Evolutionary conservation across 2,329 filamentous ascomycete genomes (phyloP), one percentile per base, ranked within the genome.

Genomic region (Paecilomyces dactylethromorphus): DNA sequence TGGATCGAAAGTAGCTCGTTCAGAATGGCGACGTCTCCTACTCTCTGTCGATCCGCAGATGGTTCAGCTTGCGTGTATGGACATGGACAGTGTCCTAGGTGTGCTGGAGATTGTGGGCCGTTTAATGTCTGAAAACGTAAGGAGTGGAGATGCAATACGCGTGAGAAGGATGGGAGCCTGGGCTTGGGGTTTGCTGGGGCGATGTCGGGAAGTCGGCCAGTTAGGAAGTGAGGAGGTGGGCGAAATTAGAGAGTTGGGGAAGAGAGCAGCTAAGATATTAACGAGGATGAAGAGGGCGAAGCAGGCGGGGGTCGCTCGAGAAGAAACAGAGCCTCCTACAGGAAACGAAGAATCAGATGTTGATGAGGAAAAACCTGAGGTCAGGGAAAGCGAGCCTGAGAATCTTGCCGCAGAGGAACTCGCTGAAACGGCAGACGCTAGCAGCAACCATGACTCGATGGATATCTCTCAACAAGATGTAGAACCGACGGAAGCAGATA

Each of bases 181-280:
- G 93, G 79, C 90, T 3, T 97, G 92, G 92, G 87, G 88, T 0
- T 74, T 96, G 59, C 78, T 97, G 52, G 91, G 89, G 2, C 83
- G 86, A 59, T 81, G 93, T 59, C 87, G 89, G 0, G 89, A 90
- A 35, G 78, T 85, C 10, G 91, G 91, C 1, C 86, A 90, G 71
- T 78, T 97, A 71, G 84, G 85, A 61, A 88, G 90, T 62, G 83
- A 86, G 51, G 89, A 94, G 68, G 84, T 96, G 32, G 87, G 86
- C 4, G 85, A 86, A 67, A 78, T 97, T 29, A 82, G 93, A 55
- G 90, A 94, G 59, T 72, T 97, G 33, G 92, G 89, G 0, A 91
- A 91, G 73, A 83, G 87, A 63, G 91, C 91, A 0, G 85, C 81
- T 77, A 82, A 61, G 75, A 79, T 65, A 69, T 57, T 74, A 60